Conservation (phyloP, 2,329 filamentous ascomycete species). For the Diaporthe sp. region DNA sequence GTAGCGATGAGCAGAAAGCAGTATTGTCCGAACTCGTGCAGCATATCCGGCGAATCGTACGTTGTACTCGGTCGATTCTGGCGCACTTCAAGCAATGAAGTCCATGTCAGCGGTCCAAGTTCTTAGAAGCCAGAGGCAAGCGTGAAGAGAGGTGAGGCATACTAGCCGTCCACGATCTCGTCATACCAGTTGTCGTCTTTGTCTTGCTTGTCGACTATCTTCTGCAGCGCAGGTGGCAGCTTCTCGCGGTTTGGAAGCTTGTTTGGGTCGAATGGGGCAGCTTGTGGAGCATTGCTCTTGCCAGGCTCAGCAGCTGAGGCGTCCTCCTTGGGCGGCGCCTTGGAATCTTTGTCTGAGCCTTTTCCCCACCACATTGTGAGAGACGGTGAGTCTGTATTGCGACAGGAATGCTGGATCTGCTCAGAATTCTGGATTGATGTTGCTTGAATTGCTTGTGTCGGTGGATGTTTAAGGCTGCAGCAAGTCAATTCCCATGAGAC, state of each 20-base stretch:
- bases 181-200: slow-evolving; percentile 81
- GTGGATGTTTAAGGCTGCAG: not conserved
- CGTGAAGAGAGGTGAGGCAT: slow-evolving; percentile 46
- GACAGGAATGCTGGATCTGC: not conserved
- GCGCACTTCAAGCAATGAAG: slow-evolving; percentile 61
- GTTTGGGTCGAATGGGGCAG: slow-evolving; percentile 53
- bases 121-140: not conserved
- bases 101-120: slow-evolving; percentile 7
- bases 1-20: slow-evolving; percentile 92
- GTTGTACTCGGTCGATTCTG: slow-evolving; percentile 85
- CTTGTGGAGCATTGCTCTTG: slow-evolving; percentile 34
- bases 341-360: slow-evolving; percentile 43
- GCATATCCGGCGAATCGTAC: slow-evolving; percentile 95
- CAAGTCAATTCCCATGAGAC: not conserved
- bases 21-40: slow-evolving; percentile 83
- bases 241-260: slow-evolving; percentile 61
- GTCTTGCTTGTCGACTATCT: slow-evolving; percentile 66
- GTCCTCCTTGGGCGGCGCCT: slow-evolving; percentile 36
- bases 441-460: not conserved
- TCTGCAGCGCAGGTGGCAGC: slow-evolving; percentile 66
- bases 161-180: slow-evolving; percentile 83
- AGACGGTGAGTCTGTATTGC: not conserved
- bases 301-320: slow-evolving; percentile 32
- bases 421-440: not conserved
- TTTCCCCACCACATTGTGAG: slow-evolving; percentile 55